Conservation (phyloP, 164 flowering plant genomes). For the Macadamia tetraphylla region DNA sequence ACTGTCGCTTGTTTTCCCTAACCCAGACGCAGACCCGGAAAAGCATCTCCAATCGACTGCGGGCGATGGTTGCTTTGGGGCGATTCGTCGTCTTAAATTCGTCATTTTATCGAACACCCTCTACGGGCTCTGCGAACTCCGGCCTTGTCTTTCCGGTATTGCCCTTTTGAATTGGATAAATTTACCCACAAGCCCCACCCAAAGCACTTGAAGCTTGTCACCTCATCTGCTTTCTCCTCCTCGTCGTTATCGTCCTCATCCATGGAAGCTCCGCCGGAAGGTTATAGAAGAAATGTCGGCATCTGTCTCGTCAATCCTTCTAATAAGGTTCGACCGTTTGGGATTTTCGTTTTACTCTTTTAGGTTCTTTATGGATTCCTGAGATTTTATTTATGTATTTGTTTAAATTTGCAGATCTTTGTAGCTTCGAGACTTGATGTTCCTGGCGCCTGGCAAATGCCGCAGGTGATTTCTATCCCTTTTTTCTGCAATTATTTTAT, state of each 20-base stretch:
- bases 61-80: slow-evolving; percentile 10
- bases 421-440: slow-evolving; percentile 73
- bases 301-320: slow-evolving; percentile 69
- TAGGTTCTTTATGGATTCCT: not conserved
- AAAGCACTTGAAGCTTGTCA: slow-evolving; percentile 8
- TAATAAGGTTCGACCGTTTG: slow-evolving; percentile 39
- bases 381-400: not conserved
- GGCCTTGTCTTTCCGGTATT: slow-evolving; percentile 6
- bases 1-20: not conserved
- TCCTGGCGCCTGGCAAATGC: slow-evolving; percentile 86
- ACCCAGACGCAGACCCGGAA: not conserved
- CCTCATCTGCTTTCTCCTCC: slow-evolving; percentile 7
- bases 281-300: slow-evolving; percentile 85
- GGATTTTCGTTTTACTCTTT: not conserved
- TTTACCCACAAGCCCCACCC: slow-evolving; percentile 5
- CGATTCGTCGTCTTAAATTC: slow-evolving; percentile 14
- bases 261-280: slow-evolving; percentile 80
- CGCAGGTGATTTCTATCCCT: slow-evolving; percentile 45
- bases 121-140: not conserved
- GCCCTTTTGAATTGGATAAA: slow-evolving; percentile 7
- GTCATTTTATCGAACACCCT: not conserved
- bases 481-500: no score
- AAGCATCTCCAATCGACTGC: not conserved
- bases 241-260: slow-evolving; percentile 22
- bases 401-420: slow-evolving; percentile 41